phyloP scores from a whole-genome alignment of 129 eudicot species.

The carrot (Daucus carota) region DH1_v3.0 NC_030385.2:8775501-8776000 shows the following conservation, averaged over 20 bases:
- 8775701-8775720: background rate
- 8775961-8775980: background rate
- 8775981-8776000: background rate
- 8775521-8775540: too few relatives aligned
- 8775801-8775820: conserved; percentile 1
- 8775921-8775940: background rate
- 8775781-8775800: background rate
- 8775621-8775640: too few relatives aligned
- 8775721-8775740: background rate
- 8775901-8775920: conserved; percentile 3
- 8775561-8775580: too few relatives aligned
- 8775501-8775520: too few relatives aligned
- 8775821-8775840: background rate
- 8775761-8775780: background rate
- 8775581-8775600: too few relatives aligned
- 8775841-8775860: background rate
- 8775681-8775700: too few relatives aligned
- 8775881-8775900: background rate
- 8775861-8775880: background rate
- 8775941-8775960: background rate
- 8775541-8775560: too few relatives aligned
- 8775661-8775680: too few relatives aligned
- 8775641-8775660: too few relatives aligned
- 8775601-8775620: too few relatives aligned
- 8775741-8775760: background rate